Evolutionary conservation across 75 land plant genomes (phyloP).

Genomic region (Picea sitchensis): DNA sequence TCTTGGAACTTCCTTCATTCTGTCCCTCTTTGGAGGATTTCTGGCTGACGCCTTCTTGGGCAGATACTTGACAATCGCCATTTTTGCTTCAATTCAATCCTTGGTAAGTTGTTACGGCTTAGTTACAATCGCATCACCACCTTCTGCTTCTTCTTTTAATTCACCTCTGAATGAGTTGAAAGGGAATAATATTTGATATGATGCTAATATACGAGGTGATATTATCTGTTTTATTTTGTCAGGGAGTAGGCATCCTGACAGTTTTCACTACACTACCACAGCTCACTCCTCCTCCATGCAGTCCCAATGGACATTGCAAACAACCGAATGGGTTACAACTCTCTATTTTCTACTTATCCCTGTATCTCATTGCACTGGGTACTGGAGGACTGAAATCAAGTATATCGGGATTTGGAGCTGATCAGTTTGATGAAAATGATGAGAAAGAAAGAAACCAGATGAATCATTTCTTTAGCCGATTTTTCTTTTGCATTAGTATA

Average conservation of each 20-base stretch:
- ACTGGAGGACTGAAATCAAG: constrained; percentile 80
- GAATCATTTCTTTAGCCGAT: constrained; percentile 66
- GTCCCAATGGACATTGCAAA: constrained; percentile 18
- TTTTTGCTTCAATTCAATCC: constrained; percentile 39
- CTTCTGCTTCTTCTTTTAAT: no score
- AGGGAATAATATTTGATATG: no score
- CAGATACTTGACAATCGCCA: constrained; percentile 53
- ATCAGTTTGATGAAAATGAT: constrained; percentile 79
- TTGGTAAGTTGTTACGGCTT: constrained; percentile 24
- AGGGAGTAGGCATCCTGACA: constrained; percentile 60
- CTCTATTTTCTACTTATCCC: constrained; percentile 44
- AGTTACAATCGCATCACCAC: not conserved
- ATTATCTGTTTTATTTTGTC: constrained; percentile 5
- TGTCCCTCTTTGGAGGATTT: constrained; percentile 75
- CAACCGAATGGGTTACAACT: constrained; percentile 37
- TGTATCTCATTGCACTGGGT: constrained; percentile 74
- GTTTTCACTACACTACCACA: constrained; percentile 42
- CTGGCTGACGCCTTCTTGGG: constrained; percentile 79
- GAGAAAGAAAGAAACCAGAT: constrained; percentile 53
- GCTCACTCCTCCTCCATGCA: constrained; percentile 59
- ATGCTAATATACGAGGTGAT: not conserved
- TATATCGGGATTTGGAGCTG: constrained; percentile 71
- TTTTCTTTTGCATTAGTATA: constrained; percentile 44
- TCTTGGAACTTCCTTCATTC: constrained; percentile 63
- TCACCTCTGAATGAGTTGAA: no score